These are phyloP conservation scores for Schoenoplectus tabernaemontani DNA, from an alignment of 202 grass and related monocot genomes.

Conservation along the genomic window DNA sequence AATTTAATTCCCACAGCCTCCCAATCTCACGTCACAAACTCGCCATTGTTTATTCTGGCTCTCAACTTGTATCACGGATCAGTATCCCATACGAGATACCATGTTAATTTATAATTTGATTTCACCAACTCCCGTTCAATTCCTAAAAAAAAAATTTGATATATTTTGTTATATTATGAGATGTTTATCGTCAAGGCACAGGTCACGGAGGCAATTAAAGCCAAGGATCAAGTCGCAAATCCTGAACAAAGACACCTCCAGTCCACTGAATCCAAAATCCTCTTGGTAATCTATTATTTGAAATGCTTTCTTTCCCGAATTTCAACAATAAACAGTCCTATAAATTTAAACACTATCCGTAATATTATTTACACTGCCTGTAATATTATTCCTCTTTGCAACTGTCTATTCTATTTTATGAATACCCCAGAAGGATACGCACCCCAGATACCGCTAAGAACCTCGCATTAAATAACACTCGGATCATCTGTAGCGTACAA, in stretches of 20 bases:
- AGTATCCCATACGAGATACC: not conserved
- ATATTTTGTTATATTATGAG: too few species aligned
- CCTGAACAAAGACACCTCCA: not conserved
- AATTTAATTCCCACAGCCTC: not conserved
- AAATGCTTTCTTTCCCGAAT: too few species aligned
- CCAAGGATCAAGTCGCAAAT: not conserved
- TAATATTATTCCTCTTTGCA: too few species aligned
- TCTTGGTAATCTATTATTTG: too few species aligned
- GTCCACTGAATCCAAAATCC: too few species aligned
- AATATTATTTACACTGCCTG: too few species aligned
- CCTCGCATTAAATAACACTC: not conserved
- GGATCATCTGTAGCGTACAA: not conserved
- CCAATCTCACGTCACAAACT: not conserved
- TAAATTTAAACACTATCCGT: too few species aligned
- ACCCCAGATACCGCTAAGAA: not conserved
- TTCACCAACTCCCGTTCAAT: not conserved
- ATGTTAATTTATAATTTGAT: not conserved
- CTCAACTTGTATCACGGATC: not conserved
- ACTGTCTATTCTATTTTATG: too few species aligned
- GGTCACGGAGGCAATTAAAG: slow-evolving; percentile 5
- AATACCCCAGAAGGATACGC: too few species aligned
- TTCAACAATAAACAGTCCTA: too few species aligned
- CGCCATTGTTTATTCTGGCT: not conserved
- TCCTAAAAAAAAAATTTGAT: not conserved
- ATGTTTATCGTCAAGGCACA: slow-evolving; percentile 3